These are phyloP conservation scores for Mortierella sp. DNA, from an alignment of 371 early-diverging fungal species.

Conservation along the genomic window DNA sequence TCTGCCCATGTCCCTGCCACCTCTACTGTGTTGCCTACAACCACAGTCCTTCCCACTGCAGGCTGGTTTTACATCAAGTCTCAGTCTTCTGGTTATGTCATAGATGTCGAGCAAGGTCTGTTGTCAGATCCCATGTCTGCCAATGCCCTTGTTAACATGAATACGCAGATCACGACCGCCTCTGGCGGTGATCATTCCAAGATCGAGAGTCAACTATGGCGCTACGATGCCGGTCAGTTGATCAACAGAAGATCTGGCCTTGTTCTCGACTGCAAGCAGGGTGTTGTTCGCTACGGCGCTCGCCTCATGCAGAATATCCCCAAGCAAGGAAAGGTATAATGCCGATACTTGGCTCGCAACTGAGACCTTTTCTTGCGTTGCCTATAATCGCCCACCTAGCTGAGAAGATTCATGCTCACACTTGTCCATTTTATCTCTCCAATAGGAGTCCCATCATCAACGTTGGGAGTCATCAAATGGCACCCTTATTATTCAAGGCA, in stretches of 20 bases:
- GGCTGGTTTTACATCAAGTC: constrained; percentile 56
- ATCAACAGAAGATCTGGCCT: constrained; percentile 63
- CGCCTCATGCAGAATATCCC: constrained; percentile 61
- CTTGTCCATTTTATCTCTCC: not conserved
- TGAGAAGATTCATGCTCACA: not conserved
- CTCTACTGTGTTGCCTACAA: not conserved
- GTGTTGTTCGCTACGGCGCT: constrained; percentile 63
- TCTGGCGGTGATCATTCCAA: constrained; percentile 20
- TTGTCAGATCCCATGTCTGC: constrained; percentile 28
- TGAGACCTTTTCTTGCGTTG: not conserved
- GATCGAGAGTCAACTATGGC: constrained; percentile 60
- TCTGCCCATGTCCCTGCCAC: constrained; percentile 1
- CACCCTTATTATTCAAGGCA: constrained; percentile 53
- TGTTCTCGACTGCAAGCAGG: constrained; percentile 53
- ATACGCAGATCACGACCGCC: constrained; percentile 11
- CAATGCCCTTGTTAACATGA: constrained; percentile 36
- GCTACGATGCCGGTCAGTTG: constrained; percentile 61
- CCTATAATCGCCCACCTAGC: not conserved
- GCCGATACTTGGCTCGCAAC: no score
- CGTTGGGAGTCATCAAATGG: constrained; percentile 46
- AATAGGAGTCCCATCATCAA: constrained; percentile 44
- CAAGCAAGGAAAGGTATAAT: constrained; percentile 48
- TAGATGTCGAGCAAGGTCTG: constrained; percentile 38
- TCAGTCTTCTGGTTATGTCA: constrained; percentile 31
- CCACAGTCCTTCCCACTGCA: constrained; percentile 25